phyloP scores from a whole-genome alignment of 208 protist species.

The Acanthamoeba healyi region DNA sequence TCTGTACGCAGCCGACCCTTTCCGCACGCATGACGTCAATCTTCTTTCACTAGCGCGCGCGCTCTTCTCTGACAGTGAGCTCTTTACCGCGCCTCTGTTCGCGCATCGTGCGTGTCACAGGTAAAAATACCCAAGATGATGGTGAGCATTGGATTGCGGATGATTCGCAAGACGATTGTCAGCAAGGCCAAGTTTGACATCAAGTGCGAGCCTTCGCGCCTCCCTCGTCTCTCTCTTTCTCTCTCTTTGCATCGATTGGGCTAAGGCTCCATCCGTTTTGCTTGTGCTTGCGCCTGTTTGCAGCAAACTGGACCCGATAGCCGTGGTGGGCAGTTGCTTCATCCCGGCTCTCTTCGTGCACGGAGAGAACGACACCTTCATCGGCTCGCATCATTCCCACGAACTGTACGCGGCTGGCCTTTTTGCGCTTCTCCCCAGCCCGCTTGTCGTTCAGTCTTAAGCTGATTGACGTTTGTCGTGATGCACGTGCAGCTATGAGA shows the following conservation, averaged over 20 bases:
- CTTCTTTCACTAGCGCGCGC: background rate
- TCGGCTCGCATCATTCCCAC: conserved; percentile 91
- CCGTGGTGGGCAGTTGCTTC: conserved; percentile 84
- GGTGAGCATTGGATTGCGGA: conserved; percentile 91
- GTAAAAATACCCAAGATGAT: conserved; percentile 91
- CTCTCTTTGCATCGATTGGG: background rate
- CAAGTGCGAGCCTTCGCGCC: conserved; percentile 82
- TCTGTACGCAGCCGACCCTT: background rate
- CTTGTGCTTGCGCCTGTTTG: background rate
- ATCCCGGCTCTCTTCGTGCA: conserved; percentile 95
- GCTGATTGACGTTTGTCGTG: background rate
- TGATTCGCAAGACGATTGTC: conserved; percentile 93
- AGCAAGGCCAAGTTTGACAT: conserved; percentile 95
- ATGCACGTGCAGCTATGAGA: conserved; percentile 54
- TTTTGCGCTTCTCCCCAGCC: background rate
- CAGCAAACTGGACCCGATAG: conserved; percentile 76
- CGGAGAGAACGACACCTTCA: conserved; percentile 94
- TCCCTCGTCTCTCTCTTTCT: background rate
- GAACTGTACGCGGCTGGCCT: conserved; percentile 77
- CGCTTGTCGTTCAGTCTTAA: too few relatives aligned
- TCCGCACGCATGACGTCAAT: background rate
- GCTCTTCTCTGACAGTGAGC: background rate
- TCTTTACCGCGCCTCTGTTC: background rate
- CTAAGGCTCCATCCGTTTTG: background rate
- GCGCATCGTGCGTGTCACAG: background rate